Base-by-base conservation (phyloP, 2,329 filamentous ascomycete genomes). In the Stagonosporopsis rhizophila region DNA sequence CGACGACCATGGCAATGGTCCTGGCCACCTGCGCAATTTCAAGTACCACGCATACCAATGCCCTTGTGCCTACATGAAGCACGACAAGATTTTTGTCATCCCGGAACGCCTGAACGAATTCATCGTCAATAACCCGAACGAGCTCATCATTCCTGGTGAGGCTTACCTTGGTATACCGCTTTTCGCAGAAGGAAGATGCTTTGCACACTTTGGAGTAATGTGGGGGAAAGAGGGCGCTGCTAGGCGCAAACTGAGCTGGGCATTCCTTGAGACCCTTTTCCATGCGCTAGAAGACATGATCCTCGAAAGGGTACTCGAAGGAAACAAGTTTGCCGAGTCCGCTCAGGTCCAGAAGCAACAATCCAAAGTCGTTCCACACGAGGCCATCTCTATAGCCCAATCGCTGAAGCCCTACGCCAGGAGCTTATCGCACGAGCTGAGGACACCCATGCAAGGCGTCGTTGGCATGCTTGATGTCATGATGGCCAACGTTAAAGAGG, bases 381-480 rank as follows among this genome's bases (percentile, higher is more conserved):
- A 83, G 51, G 81, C 82, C 20, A 78, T 87, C 22, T 82, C 85
- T 6, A 80, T 82, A 6, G 81, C 85, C 2, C 87, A 89, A 59
- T 88, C 87, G 2, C 77, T 91, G 17, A 88, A 89, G 67, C 87
- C 88, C 0, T 90, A 89, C 68, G 88, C 88, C n/a, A 82, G 87
- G 59, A 89, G 86, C 67, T 75, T 91, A 28, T 91, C 88, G 0
- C 88, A 91, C 63, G 88, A 91, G 69, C 73, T 91, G 42, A 80
- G 88, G 59, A 91, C 88, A 3, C 88, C 88, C 1, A 90, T 91
- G 87, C 88, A 91, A 72, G 88, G 88, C 38, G 87, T 91, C 6
- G 87, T 91, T 14, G 88, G 88, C 6, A 90, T 90, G 88, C 77
- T 91, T 39, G 88, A 91, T 75, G 86, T 91, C 58, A 90, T 91